Percentiles rank a stretch among this genome's conserved stretches.
Conservation (phyloP, 2,329 filamentous ascomycete genomes). For the Exutisphaerella laricina region DNA sequence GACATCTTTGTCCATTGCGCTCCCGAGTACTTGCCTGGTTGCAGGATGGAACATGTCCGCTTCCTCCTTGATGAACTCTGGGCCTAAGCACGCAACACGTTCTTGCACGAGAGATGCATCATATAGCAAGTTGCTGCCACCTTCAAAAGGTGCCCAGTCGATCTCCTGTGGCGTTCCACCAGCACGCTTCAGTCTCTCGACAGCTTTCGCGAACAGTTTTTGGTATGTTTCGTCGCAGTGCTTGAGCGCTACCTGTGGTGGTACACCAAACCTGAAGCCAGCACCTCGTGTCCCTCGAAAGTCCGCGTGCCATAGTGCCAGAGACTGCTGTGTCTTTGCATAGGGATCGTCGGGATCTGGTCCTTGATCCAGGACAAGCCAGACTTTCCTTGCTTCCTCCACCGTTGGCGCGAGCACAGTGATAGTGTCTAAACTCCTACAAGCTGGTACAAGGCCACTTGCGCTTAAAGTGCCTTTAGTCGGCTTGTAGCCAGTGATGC, state of each 20-base stretch:
- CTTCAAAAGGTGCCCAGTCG: conserved; percentile 48
- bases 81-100: conserved; percentile 43
- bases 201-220: conserved; percentile 40
- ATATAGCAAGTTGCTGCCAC: conserved; percentile 51
- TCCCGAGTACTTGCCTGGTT: conserved; percentile 42
- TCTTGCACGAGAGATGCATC: conserved; percentile 55
- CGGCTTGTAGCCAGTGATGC: conserved; percentile 47
- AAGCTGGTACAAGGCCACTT: conserved; percentile 50
- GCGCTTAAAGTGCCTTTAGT: conserved; percentile 50
- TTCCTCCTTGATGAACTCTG: conserved; percentile 37
- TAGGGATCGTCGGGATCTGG: conserved; percentile 49
- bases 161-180: conserved; percentile 42
- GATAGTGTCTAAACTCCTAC: conserved; percentile 53
- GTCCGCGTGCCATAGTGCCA: conserved; percentile 32
- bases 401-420: conserved; percentile 49
- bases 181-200: conserved; percentile 36
- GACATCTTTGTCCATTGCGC: conserved; percentile 35
- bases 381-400: conserved; percentile 45
- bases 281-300: conserved; percentile 33
- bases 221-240: conserved; percentile 40
- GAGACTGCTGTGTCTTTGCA: conserved; percentile 39
- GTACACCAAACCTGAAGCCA: conserved; percentile 47
- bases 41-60: conserved; percentile 45
- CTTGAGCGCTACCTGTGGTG: conserved; percentile 41
- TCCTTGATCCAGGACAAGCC: conserved; percentile 43